Conservation (phyloP, 2,329 filamentous ascomycete species). For the Xylaria sp. region DNA sequence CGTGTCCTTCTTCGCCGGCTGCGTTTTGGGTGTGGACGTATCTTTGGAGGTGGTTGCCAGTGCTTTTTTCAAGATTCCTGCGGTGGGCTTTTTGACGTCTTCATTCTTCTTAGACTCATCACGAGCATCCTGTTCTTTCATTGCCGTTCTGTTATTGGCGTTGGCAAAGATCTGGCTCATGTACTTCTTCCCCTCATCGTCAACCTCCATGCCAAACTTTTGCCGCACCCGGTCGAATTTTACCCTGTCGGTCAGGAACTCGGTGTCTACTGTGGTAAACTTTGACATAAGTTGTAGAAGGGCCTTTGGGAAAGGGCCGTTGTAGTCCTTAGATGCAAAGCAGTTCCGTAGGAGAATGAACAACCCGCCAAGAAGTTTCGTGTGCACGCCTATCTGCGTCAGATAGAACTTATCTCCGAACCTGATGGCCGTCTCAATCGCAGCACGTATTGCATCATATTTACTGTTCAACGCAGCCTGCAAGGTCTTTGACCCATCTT, state of each 20-base stretch:
- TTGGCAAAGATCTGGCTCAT: constrained; percentile 43
- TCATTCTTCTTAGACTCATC: constrained; percentile 26
- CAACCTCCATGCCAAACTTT: constrained; percentile 66
- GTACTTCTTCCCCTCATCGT: constrained; percentile 56
- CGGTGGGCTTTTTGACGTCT: constrained; percentile 25
- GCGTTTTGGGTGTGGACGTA: constrained; percentile 9
- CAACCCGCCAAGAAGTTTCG: constrained; percentile 58
- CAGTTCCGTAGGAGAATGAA: constrained; percentile 58
- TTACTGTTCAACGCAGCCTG: constrained; percentile 48
- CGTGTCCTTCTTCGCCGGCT: constrained; percentile 13
- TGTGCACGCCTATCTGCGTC: constrained; percentile 60
- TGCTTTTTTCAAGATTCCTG: constrained; percentile 17
- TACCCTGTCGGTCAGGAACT: constrained; percentile 60
- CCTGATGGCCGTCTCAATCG: constrained; percentile 56
- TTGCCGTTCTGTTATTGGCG: constrained; percentile 25
- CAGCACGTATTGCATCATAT: constrained; percentile 52
- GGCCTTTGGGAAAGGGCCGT: constrained; percentile 56
- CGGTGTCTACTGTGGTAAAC: constrained; percentile 64
- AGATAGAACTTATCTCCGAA: constrained; percentile 59
- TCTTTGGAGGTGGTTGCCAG: constrained; percentile 13
- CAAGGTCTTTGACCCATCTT: constrained; percentile 39
- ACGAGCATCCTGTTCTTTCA: constrained; percentile 30
- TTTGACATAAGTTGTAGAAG: constrained; percentile 63
- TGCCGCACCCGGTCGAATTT: constrained; percentile 68
- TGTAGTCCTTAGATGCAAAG: constrained; percentile 55